Conservation (phyloP, 2,329 filamentous ascomycete species). For the Scytalidium sp. region DNA sequence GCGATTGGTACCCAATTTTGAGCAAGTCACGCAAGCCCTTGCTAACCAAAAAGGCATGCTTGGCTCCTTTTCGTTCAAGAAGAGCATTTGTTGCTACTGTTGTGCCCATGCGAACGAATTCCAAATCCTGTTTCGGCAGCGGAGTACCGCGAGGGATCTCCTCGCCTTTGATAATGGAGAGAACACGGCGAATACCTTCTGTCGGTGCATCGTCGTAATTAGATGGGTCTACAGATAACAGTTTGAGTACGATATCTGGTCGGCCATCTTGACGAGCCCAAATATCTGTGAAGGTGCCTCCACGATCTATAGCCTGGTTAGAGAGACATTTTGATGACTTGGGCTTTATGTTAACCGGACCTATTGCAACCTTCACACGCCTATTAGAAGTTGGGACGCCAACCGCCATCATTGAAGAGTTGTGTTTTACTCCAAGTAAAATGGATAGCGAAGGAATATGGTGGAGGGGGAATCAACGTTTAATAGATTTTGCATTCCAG, state of each 20-base stretch:
- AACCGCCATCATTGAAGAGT: constrained; percentile 1
- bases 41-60: constrained; percentile 66
- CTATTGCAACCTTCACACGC: neutral
- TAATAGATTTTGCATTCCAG: too few species aligned
- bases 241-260: constrained; percentile 68
- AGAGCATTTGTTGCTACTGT: constrained; percentile 73
- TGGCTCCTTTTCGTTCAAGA: constrained; percentile 67
- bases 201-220: constrained; percentile 67
- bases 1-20: constrained; percentile 67
- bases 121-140: constrained; percentile 60
- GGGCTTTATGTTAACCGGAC: neutral
- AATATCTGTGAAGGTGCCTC: constrained; percentile 69
- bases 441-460: constrained; percentile 6
- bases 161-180: constrained; percentile 55
- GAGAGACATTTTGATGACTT: neutral
- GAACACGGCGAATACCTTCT: constrained; percentile 59
- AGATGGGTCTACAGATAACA: constrained; percentile 68
- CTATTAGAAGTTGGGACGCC: neutral
- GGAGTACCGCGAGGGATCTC: constrained; percentile 60
- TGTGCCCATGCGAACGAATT: constrained; percentile 71
- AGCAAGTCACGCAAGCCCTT: constrained; percentile 70
- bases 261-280: constrained; percentile 48
- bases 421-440: constrained; percentile 6
- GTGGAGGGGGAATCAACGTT: too few species aligned
- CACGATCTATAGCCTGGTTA: constrained; percentile 38